These are phyloP conservation scores for Tuber magnatum DNA, from an alignment of 495 filamentous ascomycete genomes.

Conservation along the genomic window DNA sequence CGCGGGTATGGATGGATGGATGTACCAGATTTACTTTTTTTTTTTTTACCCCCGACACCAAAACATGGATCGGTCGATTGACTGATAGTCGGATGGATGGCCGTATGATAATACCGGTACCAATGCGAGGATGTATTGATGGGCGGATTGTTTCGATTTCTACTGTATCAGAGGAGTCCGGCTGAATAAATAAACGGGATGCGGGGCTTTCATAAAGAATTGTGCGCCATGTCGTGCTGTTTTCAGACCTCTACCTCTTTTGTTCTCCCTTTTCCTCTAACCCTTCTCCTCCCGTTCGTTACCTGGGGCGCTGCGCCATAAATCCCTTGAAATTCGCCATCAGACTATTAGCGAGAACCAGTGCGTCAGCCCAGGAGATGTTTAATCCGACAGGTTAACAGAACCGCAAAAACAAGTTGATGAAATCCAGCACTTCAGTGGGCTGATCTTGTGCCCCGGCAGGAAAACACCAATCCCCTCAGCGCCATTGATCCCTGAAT, in stretches of 20 bases:
- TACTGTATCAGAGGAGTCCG: background rate
- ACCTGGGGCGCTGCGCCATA: background rate
- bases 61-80: background rate
- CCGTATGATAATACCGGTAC: background rate
- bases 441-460: background rate
- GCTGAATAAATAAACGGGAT: background rate
- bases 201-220: background rate
- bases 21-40: slow-evolving; percentile 2
- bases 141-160: background rate
- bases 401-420: background rate
- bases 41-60: background rate
- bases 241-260: background rate
- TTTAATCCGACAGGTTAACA: background rate
- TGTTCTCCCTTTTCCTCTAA: background rate
- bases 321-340: background rate
- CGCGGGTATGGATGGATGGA: background rate
- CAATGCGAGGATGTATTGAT: background rate
- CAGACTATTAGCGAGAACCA: background rate
- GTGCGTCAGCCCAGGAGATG: background rate
- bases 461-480: background rate
- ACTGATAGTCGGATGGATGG: background rate
- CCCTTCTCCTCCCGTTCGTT: background rate
- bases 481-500: background rate
- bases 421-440: background rate
- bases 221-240: background rate